Conservation (phyloP, 2,329 filamentous ascomycete species). For the Metarhizium sp. region DNA sequence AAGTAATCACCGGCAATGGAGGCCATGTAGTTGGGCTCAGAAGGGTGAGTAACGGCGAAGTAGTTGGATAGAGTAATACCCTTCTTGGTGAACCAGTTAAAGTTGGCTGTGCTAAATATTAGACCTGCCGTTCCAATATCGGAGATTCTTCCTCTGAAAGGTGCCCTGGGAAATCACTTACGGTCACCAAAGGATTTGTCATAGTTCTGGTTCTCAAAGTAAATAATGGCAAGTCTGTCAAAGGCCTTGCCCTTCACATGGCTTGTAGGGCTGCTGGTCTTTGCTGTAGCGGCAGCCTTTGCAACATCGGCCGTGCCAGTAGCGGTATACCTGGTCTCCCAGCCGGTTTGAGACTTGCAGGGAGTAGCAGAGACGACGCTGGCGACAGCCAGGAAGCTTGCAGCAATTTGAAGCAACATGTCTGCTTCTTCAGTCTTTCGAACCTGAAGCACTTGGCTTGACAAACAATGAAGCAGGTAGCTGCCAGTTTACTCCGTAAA, state of each 20-base stretch:
- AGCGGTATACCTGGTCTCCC: conserved; percentile 38
- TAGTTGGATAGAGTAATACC: conserved; percentile 26
- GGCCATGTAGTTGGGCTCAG: conserved; percentile 68
- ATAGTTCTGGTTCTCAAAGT: conserved; percentile 70
- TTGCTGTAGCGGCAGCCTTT: conserved; percentile 49
- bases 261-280: conserved; percentile 50
- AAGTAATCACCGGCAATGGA: conserved; percentile 63
- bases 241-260: conserved; percentile 63
- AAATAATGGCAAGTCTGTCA: conserved; percentile 63
- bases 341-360: conserved; percentile 12
- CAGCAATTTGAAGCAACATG: conserved; percentile 10
- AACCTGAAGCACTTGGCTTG: background rate
- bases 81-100: conserved; percentile 18
- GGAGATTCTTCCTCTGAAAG: background rate
- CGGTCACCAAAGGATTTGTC: conserved; percentile 54
- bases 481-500: background rate
- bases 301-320: conserved; percentile 41
- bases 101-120: conserved; percentile 12
- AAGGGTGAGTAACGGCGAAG: conserved; percentile 60
- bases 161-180: conserved; percentile 23
- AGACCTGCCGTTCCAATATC: background rate
- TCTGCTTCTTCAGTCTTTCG: background rate
- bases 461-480: background rate
- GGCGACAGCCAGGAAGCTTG: conserved; percentile 16
- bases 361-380: conserved; percentile 15